phyloP scores from a whole-genome alignment of 2,329 filamentous ascomycete species.

The Fusarium lateritium region DNA sequence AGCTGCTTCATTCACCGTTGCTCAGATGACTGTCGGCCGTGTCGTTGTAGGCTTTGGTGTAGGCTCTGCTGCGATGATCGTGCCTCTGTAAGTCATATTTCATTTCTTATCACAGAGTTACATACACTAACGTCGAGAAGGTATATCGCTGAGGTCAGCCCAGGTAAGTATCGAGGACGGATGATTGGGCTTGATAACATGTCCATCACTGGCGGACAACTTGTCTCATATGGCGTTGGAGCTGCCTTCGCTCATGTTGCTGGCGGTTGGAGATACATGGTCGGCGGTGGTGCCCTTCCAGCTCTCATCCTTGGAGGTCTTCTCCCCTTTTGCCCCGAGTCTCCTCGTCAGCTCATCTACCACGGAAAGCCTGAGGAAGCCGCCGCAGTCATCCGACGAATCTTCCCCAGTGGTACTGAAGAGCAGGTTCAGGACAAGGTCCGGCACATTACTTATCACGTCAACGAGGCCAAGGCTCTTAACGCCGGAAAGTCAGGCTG shows the following conservation, averaged over 20 bases:
- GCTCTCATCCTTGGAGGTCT: slow-evolving; percentile 60
- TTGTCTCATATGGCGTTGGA: slow-evolving; percentile 59
- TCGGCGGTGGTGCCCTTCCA: slow-evolving; percentile 63
- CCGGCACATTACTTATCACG: slow-evolving; percentile 54
- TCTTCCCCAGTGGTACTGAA: slow-evolving; percentile 60
- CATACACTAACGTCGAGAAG: too few species aligned
- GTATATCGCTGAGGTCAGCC: slow-evolving; percentile 65
- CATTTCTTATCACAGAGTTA: too few species aligned
- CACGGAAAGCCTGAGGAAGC: slow-evolving; percentile 59
- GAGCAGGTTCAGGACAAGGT: slow-evolving; percentile 62
- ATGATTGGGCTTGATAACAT: slow-evolving; percentile 66
- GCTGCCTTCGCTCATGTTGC: slow-evolving; percentile 57
- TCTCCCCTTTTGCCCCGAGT: slow-evolving; percentile 64
- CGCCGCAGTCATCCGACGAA: slow-evolving; percentile 53
- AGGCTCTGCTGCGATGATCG: slow-evolving; percentile 63
- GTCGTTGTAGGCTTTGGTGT: slow-evolving; percentile 65
- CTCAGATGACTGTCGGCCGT: slow-evolving; percentile 52
- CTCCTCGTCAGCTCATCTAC: slow-evolving; percentile 62
- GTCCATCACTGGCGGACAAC: slow-evolving; percentile 59
- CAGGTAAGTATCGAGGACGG: slow-evolving; percentile 63
- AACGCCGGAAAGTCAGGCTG: slow-evolving; percentile 58
- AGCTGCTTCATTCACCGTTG: slow-evolving; percentile 46
- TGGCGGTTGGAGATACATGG: slow-evolving; percentile 66
- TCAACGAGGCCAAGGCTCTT: slow-evolving; percentile 57
- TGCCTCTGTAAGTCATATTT: slow-evolving; percentile 50